Percentiles rank a stretch among this genome's conserved stretches.
Evolutionary conservation across 768 basidiomycete genomes (phyloP).

Genomic region (Russula lepida): DNA sequence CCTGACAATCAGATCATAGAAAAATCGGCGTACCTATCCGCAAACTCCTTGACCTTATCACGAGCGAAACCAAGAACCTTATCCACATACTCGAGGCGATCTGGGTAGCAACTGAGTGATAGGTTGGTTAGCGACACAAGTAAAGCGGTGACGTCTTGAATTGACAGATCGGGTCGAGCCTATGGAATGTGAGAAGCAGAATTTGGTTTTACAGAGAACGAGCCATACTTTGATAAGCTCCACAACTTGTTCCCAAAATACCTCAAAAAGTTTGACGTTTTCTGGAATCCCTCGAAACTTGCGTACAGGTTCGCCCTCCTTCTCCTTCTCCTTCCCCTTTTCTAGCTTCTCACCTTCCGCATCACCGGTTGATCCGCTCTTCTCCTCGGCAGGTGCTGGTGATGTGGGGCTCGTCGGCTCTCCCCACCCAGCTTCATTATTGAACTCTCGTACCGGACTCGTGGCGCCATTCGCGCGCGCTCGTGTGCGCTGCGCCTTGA

Average conservation of each 20-base stretch:
- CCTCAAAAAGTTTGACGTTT: slow-evolving; percentile 92
- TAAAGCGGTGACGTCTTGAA: slow-evolving; percentile 95
- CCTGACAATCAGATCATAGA: not conserved
- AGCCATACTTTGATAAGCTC: slow-evolving; percentile 85
- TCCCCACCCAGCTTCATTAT: slow-evolving; percentile 20
- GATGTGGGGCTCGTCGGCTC: slow-evolving; percentile 25
- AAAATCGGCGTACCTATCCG: slow-evolving; percentile 50
- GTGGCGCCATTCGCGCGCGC: slow-evolving; percentile 40
- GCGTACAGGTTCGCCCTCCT: slow-evolving; percentile 41
- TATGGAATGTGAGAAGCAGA: slow-evolving; percentile 26
- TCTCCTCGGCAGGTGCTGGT: slow-evolving; percentile 6
- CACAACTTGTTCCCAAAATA: slow-evolving; percentile 98
- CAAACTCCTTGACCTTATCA: slow-evolving; percentile 76
- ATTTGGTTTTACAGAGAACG: not conserved
- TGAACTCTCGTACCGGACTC: slow-evolving; percentile 19
- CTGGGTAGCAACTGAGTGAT: slow-evolving; percentile 94
- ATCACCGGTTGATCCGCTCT: slow-evolving; percentile 14
- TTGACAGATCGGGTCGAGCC: slow-evolving; percentile 95
- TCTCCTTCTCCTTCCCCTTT: slow-evolving; percentile 60
- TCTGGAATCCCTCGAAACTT: slow-evolving; percentile 96
- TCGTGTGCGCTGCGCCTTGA: slow-evolving; percentile 62
- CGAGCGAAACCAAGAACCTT: slow-evolving; percentile 88
- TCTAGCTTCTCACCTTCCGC: slow-evolving; percentile 28
- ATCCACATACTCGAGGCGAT: slow-evolving; percentile 93
- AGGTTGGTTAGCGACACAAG: slow-evolving; percentile 93